Evolutionary conservation across 2,329 filamentous ascomycete species (phyloP).

Genomic region (Amphichorda felina): DNA sequence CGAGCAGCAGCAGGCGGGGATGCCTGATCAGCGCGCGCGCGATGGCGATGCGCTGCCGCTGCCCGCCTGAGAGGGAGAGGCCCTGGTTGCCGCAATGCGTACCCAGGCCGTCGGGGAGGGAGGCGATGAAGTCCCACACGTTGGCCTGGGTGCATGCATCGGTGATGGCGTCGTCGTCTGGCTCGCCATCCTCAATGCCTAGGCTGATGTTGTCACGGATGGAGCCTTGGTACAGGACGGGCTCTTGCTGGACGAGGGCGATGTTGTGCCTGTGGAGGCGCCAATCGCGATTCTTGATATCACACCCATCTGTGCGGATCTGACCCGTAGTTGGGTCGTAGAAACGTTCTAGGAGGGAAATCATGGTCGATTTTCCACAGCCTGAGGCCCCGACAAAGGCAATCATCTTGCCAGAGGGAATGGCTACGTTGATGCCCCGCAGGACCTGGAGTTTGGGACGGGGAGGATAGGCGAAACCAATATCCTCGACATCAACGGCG

Average conservation of each 20-base stretch:
- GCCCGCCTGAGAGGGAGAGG: slow-evolving; percentile 59
- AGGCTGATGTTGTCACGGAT: slow-evolving; percentile 44
- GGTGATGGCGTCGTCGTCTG: slow-evolving; percentile 25
- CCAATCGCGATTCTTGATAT: slow-evolving; percentile 14
- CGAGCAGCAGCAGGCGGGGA: slow-evolving; percentile 55
- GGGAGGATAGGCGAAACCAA: slow-evolving; percentile 46
- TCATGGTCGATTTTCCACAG: slow-evolving; percentile 48
- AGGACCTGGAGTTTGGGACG: slow-evolving; percentile 21
- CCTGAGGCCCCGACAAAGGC: slow-evolving; percentile 46
- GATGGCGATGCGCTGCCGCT: slow-evolving; percentile 62
- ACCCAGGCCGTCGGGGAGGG: slow-evolving; percentile 46
- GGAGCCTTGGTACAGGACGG: slow-evolving; percentile 32
- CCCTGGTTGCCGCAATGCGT: slow-evolving; percentile 56
- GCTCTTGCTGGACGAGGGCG: slow-evolving; percentile 28
- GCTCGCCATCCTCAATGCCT: slow-evolving; percentile 22
- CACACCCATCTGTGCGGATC: slow-evolving; percentile 14
- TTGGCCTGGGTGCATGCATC: slow-evolving; percentile 42
- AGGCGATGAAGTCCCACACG: slow-evolving; percentile 41
- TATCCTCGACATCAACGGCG: slow-evolving; percentile 34
- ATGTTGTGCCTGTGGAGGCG: slow-evolving; percentile 19
- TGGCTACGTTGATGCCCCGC: slow-evolving; percentile 24
- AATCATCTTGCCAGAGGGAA: slow-evolving; percentile 33
- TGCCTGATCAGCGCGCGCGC: slow-evolving; percentile 58
- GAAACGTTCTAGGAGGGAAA: slow-evolving; percentile 36
- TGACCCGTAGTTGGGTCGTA: slow-evolving; percentile 21